Base-by-base conservation (phyloP, 306 rosid genomes). In the Neltuma alba region DNA sequence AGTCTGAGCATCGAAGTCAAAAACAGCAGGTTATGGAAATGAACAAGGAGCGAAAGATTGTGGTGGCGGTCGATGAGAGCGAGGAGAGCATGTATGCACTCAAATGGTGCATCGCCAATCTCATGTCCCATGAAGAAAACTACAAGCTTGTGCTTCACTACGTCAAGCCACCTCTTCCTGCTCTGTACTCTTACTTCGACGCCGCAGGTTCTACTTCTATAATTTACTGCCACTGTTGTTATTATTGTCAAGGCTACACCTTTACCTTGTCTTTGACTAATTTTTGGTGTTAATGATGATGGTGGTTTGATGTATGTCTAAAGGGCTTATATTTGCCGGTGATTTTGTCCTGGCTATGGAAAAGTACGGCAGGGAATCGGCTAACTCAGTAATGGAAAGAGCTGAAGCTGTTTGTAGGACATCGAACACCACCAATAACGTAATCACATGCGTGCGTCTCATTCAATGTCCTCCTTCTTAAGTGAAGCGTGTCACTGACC, bases 51-150 rank as follows among this genome's bases (percentile, higher is more conserved):
- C 72, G 55, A 58, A 87, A 78, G 80, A 87, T 92, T 1, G 85
- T 94, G 84, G 97, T 90, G 18, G 98, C 97, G 5, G 92, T 92
- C 64, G 98, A 94, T 76, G 96, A 94, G 80, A 89, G 97, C 75
- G 70, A 90, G 63, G 96, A 94, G 86, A 94, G 98, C 82, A 94
- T 90, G 97, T 70, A 76, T 65, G 97, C 97, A 0, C 84, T 94
- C 5, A 85, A 92, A 0, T 94, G 97, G 97, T 92, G 97, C 83
- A 87, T 92, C 38, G 70, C 76, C 9, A 88, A 89, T 71, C 89
- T 94, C 28, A 71, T 84, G 74, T 72, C 91, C 68, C 82, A 77
- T 8, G 41, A 84, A 23, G 70, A 76, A 78, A 74, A 23, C 34
- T 80, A 68, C 74, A 93, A 87, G 47, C 89, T 92, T 31, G 52